Conservation (phyloP, 176 grass and related monocot species). For the Stipa capillata region DNA sequence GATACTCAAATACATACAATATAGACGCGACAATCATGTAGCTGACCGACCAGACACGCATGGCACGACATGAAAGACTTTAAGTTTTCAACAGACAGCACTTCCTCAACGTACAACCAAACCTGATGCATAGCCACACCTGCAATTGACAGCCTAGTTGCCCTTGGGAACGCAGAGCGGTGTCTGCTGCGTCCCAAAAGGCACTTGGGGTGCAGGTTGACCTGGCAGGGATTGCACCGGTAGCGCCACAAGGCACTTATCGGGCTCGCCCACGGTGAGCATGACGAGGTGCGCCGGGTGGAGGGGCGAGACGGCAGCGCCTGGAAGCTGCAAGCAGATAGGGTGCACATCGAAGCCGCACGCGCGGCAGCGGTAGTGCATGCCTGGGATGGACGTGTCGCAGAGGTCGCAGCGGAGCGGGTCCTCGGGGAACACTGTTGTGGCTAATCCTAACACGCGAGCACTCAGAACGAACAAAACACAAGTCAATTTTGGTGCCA, state of each 20-base stretch:
- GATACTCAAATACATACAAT: neutral
- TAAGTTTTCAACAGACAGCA: neutral
- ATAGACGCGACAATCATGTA: neutral
- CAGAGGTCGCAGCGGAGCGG: neutral
- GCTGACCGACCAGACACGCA: neutral
- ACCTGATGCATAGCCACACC: neutral
- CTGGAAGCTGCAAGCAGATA: neutral
- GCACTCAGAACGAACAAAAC: no score
- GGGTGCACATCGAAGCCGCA: constrained; percentile 3
- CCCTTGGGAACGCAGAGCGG: neutral
- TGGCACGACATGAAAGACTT: neutral
- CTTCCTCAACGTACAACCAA: neutral
- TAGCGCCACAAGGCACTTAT: neutral
- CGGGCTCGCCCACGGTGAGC: neutral
- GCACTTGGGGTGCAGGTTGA: neutral
- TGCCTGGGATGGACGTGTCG: neutral
- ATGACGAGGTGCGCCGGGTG: neutral
- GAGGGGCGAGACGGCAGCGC: neutral
- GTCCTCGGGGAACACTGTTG: neutral
- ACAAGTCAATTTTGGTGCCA: no score
- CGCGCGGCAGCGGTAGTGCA: neutral
- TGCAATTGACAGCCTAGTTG: neutral
- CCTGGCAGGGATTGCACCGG: neutral
- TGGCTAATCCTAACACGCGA: no score
- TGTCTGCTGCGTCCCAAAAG: neutral